phyloP scores from a whole-genome alignment of 805 yeast species.

The Yarrowia yakushimensis region DNA sequence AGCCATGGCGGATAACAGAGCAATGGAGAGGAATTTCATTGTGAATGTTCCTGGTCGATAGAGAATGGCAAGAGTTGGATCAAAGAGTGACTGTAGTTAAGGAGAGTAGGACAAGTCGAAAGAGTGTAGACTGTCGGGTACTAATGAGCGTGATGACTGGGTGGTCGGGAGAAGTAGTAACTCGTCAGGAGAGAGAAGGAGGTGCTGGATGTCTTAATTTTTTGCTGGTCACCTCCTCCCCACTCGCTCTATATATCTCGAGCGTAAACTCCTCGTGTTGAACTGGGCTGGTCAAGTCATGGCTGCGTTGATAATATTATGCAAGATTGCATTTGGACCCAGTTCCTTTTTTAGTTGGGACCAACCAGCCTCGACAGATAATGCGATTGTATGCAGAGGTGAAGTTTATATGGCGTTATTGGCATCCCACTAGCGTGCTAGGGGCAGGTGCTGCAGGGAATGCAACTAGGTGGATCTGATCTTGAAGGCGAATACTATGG shows the following conservation, averaged over 20 bases:
- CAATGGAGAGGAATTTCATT: slow-evolving; percentile 2
- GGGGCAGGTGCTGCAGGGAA: no score
- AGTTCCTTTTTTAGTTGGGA: neutral
- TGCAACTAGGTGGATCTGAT: no score
- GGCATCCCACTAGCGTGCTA: no score
- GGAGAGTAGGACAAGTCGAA: neutral
- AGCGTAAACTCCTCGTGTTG: neutral
- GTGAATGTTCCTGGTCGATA: neutral
- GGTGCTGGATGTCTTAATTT: neutral
- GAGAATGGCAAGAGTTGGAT: neutral
- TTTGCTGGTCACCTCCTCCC: neutral
- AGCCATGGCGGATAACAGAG: neutral
- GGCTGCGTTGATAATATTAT: neutral
- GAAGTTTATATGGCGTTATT: no score
- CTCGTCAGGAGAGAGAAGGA: neutral
- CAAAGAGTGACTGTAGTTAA: neutral
- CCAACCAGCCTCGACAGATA: neutral
- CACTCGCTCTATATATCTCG: neutral
- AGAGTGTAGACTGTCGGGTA: neutral
- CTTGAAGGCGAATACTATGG: neutral
- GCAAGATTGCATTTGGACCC: neutral
- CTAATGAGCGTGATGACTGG: neutral
- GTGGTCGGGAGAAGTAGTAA: neutral
- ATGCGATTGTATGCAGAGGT: neutral
- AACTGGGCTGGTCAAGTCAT: neutral